Conservation (phyloP, 1,284 basidiomycete species). For the Microbotryomycetes sp. region DNA sequence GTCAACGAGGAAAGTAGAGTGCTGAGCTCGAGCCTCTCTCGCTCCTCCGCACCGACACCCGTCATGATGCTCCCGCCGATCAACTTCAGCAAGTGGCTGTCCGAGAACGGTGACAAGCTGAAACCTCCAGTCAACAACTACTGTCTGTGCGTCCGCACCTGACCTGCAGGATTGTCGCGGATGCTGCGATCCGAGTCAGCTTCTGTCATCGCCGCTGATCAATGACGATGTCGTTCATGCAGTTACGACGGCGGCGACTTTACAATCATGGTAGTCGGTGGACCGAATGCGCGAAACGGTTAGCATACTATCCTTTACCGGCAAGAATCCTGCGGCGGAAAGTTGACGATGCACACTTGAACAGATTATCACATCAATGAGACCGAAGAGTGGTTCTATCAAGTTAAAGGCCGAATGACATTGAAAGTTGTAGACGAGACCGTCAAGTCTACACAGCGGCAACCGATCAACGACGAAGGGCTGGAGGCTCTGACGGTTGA, state of each 20-base stretch:
- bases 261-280: slow-evolving; percentile 84
- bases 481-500: slow-evolving; percentile 58
- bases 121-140: slow-evolving; percentile 67
- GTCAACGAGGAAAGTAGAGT: no score
- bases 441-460: not conserved
- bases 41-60: no score
- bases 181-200: not conserved
- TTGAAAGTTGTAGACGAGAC: slow-evolving; percentile 33
- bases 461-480: slow-evolving; percentile 14
- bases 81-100: slow-evolving; percentile 78
- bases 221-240: slow-evolving; percentile 49
- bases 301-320: not conserved
- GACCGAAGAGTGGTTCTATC: slow-evolving; percentile 97
- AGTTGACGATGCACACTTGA: not conserved
- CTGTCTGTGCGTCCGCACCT: slow-evolving; percentile 12
- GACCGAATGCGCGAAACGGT: slow-evolving; percentile 73
- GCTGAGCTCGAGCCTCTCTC: not conserved
- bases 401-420: slow-evolving; percentile 55
- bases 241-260: slow-evolving; percentile 77
- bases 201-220: not conserved
- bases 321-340: not conserved
- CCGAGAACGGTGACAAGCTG: slow-evolving; percentile 66
- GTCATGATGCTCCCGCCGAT: slow-evolving; percentile 54
- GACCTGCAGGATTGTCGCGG: not conserved
- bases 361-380: slow-evolving; percentile 87